These are phyloP conservation scores for Tetrahymena thermophila DNA, from an alignment of 73 alveolate species.

Conservation along the genomic window DNA sequence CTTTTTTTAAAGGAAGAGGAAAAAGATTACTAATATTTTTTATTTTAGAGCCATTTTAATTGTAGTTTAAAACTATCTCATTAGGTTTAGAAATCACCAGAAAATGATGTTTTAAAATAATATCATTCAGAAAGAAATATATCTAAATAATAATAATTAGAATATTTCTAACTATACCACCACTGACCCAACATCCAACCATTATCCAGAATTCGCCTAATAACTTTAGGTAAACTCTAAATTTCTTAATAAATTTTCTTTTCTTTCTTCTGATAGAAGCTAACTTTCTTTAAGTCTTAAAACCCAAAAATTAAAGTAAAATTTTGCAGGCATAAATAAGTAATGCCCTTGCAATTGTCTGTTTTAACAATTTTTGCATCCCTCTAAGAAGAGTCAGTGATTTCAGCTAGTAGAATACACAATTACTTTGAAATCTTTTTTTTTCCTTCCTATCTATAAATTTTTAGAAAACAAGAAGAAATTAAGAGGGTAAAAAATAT, in stretches of 20 bases:
- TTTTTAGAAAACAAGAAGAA: background rate
- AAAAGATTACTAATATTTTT: background rate
- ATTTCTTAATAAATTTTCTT: background rate
- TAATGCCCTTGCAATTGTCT: background rate
- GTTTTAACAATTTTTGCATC: background rate
- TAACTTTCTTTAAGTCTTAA: background rate
- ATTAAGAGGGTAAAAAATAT: background rate
- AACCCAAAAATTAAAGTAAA: background rate
- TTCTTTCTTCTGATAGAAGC: background rate
- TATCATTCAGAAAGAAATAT: background rate
- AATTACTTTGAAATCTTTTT: background rate
- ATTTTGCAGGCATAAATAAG: background rate
- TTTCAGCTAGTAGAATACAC: background rate
- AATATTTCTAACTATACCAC: background rate
- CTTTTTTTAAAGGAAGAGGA: background rate
- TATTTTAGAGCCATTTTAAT: background rate
- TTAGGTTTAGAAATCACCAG: background rate
- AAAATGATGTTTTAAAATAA: background rate
- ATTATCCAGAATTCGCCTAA: background rate
- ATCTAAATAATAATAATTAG: background rate
- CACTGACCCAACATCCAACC: background rate
- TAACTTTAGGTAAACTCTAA: background rate
- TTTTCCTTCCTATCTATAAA: background rate
- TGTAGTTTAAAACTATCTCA: background rate
- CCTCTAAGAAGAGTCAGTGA: background rate